Conservation (phyloP, 2,329 filamentous ascomycete species). For the Fusarium cyanostomum region DNA sequence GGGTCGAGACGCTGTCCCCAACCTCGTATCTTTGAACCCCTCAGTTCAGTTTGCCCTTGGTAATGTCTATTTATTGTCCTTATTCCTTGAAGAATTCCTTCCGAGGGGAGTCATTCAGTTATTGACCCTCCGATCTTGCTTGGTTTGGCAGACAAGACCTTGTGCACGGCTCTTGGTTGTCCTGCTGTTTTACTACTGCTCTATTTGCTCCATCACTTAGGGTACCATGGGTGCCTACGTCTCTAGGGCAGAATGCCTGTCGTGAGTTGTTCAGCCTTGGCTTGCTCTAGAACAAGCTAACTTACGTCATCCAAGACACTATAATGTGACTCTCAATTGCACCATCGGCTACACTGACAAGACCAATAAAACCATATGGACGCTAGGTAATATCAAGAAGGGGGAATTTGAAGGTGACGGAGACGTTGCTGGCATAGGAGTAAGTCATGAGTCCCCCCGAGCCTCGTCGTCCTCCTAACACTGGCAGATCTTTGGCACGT, state of each 20-base stretch:
- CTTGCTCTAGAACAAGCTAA: background rate
- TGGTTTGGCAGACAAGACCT: background rate
- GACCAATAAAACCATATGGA: background rate
- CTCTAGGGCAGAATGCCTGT: background rate
- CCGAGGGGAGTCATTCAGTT: too few species aligned
- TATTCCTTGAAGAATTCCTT: too few species aligned
- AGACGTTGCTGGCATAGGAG: conserved; percentile 1
- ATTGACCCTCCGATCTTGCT: too few species aligned
- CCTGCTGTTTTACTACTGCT: background rate
- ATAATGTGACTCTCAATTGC: background rate
- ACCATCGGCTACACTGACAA: background rate
- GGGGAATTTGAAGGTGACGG: background rate
- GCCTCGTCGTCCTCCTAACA: background rate
- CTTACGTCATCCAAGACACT: background rate
- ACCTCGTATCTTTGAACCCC: too few species aligned
- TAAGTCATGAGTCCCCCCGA: background rate
- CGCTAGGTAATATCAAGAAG: background rate
- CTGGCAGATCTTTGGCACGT: conserved; percentile 5
- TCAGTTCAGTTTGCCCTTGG: too few species aligned
- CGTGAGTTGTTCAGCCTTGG: background rate
- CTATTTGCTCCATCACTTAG: background rate
- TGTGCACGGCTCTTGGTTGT: background rate
- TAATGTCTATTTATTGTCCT: too few species aligned
- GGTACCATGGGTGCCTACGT: background rate
- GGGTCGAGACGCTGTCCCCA: too few species aligned